Evolutionary conservation across 139 green algal species (phyloP), one percentile per base, ranked within the genome.

Genomic region (Chlamydomonas sp.): DNA sequence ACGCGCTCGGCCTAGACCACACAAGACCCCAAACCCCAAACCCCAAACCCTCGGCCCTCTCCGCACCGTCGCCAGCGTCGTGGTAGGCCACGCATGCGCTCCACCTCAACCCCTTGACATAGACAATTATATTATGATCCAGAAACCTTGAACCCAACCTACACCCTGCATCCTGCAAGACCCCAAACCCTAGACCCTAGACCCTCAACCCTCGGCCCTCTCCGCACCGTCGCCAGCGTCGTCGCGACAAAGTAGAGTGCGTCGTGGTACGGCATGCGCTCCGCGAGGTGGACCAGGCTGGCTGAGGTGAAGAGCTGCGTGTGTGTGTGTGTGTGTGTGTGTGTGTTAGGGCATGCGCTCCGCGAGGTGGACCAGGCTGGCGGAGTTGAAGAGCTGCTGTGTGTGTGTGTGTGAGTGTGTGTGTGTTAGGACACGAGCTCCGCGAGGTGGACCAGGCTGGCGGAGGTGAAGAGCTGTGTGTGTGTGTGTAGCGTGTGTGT

Each of bases 191-290:
- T n/a, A n/a, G n/a, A n/a, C n/a, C n/a, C n/a, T n/a, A n/a, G n/a
- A n/a, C n/a, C n/a, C n/a, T n/a, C n/a, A n/a, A n/a, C n/a, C n/a
- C n/a, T n/a, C n/a, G n/a, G n/a, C n/a, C 87, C 89, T 69, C 84
- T 91, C 2, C 87, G 85, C 6, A 90, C 83, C 24, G 83, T 89
- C 3, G 84, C 85, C n/a, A 93, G 73, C 1, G 88, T 91, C 2
- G 83, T 90, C 26, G 72, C 75, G 20, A 91, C 80, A 71, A 95
- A 87, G 75, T 95, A 95, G 8, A 95, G 72, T 2, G 89, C 86
- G 24, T 92, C 83, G 69, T 91, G 82, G 73, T 84, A 95, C n/a
- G 81, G 75, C 43, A 90, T 82, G 2, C 74, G 72, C 76, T 95
- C 88, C 48, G 70, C 73, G 38, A 69, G 31, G 26, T 76, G 66